Evolutionary conservation across 163 green algal species (phyloP).

Genomic region (Volvox carteri): DNA sequence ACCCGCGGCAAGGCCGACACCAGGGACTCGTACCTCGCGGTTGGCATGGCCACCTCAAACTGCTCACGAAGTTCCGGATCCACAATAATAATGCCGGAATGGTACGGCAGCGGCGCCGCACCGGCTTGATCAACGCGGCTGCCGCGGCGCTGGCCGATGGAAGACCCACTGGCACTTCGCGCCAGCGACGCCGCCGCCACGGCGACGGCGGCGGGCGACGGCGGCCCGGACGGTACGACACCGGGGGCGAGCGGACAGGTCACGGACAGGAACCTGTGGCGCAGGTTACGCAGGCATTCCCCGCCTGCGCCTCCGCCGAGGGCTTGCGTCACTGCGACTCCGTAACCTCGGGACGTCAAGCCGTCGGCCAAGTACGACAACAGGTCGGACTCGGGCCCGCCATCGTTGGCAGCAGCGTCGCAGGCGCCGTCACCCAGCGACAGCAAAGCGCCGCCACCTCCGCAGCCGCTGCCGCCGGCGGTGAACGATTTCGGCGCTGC

Average conservation of each 20-base stretch:
- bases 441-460: not conserved
- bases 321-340: constrained; percentile 45
- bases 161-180: not conserved
- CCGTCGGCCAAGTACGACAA: constrained; percentile 37
- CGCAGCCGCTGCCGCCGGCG: not conserved
- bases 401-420: not conserved
- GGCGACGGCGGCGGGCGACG: constrained; percentile 35
- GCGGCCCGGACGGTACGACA: constrained; percentile 4
- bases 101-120: constrained; percentile 12
- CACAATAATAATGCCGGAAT: constrained; percentile 49
- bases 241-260: constrained; percentile 35
- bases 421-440: too few species aligned
- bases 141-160: not conserved
- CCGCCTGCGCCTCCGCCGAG: constrained; percentile 80
- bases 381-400: not conserved
- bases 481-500: not conserved
- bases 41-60: constrained; percentile 55
- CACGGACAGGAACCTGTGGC: constrained; percentile 81
- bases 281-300: constrained; percentile 86
- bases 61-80: constrained; percentile 56
- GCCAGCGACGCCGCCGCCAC: constrained; percentile 27
- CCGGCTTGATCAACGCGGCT: not conserved
- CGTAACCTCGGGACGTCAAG: constrained; percentile 13
- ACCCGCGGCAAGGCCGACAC: constrained; percentile 49
- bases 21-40: constrained; percentile 52